Conservation (phyloP, 208 protist genomes). For the Porcisia deanei region DNA sequence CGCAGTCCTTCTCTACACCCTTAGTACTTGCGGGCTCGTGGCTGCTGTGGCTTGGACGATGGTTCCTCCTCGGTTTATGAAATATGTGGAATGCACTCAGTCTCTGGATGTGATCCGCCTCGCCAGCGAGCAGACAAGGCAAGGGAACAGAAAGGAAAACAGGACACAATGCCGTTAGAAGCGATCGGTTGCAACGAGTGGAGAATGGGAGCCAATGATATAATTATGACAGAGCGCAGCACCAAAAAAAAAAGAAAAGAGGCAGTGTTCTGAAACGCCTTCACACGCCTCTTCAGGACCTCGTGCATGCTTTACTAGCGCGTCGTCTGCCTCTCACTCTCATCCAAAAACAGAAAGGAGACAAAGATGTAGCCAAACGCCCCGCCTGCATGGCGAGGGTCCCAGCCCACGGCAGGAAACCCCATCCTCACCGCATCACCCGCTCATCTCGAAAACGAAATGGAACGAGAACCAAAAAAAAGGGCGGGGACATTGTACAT, state of each 20-base stretch:
- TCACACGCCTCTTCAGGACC: too few relatives aligned
- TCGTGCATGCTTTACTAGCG: too few relatives aligned
- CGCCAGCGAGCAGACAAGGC: not conserved
- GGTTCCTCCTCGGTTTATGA: not conserved
- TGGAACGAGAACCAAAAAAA: not conserved
- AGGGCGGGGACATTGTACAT: slow-evolving; percentile 1
- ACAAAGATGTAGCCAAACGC: not conserved
- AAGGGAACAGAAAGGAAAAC: slow-evolving; percentile 23
- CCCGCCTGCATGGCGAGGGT: not conserved
- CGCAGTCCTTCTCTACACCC: not conserved
- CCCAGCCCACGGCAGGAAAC: not conserved
- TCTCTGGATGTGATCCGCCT: not conserved
- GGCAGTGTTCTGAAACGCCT: not conserved
- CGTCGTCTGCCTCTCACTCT: not conserved
- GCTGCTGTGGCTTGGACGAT: not conserved
- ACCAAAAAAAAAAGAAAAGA: not conserved
- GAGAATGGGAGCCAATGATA: not conserved
- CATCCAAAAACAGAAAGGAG: not conserved
- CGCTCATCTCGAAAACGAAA: too few relatives aligned
- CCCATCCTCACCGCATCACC: not conserved
- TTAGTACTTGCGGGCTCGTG: not conserved
- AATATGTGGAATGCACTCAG: not conserved
- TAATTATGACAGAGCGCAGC: not conserved
- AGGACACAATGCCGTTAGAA: slow-evolving; percentile 4
- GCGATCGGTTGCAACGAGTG: not conserved